Evolutionary conservation across 305 asterid genomes (phyloP).

Genomic region (Nicotiana rustica): DNA sequence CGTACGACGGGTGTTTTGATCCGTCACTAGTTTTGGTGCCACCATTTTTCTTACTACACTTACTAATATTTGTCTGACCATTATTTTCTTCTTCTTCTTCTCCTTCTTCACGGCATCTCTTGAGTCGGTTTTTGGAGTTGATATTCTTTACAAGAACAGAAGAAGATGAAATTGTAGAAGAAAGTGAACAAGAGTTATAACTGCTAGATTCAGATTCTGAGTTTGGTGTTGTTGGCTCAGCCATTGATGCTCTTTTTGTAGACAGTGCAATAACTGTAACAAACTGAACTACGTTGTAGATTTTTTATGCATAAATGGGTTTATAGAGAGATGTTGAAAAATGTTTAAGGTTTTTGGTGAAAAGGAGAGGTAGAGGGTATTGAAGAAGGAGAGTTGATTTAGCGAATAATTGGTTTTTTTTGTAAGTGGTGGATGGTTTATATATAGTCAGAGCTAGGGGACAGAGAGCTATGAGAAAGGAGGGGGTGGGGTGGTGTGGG

Average conservation of each 20-base stretch:
- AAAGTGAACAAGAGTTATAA: not conserved
- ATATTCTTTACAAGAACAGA: not conserved
- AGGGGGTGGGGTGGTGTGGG: too few relatives aligned
- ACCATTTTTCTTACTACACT: not conserved
- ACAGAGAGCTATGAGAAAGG: not conserved
- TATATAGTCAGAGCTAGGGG: constrained; percentile 10
- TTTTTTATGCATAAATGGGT: not conserved
- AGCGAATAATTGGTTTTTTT: not conserved
- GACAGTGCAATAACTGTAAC: not conserved
- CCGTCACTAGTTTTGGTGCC: not conserved
- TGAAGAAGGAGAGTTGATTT: not conserved
- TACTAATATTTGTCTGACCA: not conserved
- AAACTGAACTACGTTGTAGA: not conserved
- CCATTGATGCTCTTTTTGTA: not conserved
- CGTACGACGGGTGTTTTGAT: constrained; percentile 38
- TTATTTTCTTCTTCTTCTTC: not conserved
- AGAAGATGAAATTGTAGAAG: not conserved
- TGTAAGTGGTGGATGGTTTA: not conserved
- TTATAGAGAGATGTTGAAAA: not conserved
- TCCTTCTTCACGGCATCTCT: not conserved
- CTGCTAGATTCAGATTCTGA: constrained; percentile 28
- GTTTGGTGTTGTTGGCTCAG: not conserved
- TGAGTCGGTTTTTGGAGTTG: constrained; percentile 25
- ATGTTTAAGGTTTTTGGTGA: not conserved
- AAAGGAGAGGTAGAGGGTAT: not conserved